Base-by-base conservation (phyloP, 2,329 filamentous ascomycete genomes). In the Periconia sp. region DNA sequence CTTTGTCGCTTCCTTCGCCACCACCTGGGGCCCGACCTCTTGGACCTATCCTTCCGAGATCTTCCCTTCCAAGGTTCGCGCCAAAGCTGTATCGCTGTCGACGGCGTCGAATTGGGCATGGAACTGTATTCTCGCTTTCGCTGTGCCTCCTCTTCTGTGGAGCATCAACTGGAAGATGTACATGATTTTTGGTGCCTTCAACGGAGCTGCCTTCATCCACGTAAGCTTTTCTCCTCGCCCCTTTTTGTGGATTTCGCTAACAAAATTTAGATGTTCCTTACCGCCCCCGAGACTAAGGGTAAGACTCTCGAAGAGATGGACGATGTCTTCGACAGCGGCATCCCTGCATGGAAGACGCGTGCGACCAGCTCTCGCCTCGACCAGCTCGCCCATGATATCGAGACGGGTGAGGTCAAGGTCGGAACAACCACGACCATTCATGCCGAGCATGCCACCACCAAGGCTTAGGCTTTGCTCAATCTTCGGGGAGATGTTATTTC, bases 151-250 rank as follows among this genome's bases (percentile, higher is more conserved):
- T n/a, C 69, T 75, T 30, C 68, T 76, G 10, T 70, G 65, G 65
- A 69, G 60, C 54, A 75, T 76, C 53, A 74, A 72, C 58, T 76
- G 72, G 73, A 75, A 74, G 55, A 75, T 74, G 66, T 76, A 75
- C 59, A 75, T 75, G 66, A 64, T 74, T 48, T 74, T 75, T 47
- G 73, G 62, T 17, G 66, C 72, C 5, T 75, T 75, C 61, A 75
- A 74, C 52, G 71, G 62, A 13, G 45, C 65, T 15, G 72, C 72
- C 1, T 58, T 74, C 43, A 66, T 75, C 41, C 72, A 76, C 58
- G 60, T 63, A 54, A 53, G 55, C 57, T 8, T 5, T 27, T 37
- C 17, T 7, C 9, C 45, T 41, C 31, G 17, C 23, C 19, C 20
- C 37, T 41, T 15, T 11, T 20, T 20, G 20, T n/a, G 18, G 14